Base-by-base conservation (phyloP, 2,329 filamentous ascomycete genomes). In the Peltaster fructicola region DNA sequence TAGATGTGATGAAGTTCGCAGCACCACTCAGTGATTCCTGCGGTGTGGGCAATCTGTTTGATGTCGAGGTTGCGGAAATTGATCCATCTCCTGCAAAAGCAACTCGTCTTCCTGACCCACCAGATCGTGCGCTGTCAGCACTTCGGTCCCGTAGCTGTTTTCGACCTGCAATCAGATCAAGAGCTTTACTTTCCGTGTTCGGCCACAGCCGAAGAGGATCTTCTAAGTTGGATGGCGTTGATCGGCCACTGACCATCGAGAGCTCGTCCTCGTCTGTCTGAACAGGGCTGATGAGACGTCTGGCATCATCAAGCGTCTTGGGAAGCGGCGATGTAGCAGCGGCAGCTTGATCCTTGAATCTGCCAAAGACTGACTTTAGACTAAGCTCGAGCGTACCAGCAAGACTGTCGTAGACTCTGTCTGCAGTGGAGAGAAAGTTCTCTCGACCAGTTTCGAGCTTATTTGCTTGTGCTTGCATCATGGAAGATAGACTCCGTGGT, bases 401-500 rank as follows among this genome's bases (percentile, higher is more conserved):
- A 37, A 98, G 92, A 17, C 73, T 90, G 45, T 93, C 91, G 35
- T 95, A 61, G 1, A 84, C 68, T 47, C 92, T 82, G 43, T 98
- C 88, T 7, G 88, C 88, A 1, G 81, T 84, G 38, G 67, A 82
- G 31, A 91, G 67, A 14, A 63, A 52, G 11, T 56, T 54, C n/a
- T 59, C 56, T 5, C 56, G 69, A 13, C 92, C 71, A 2, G 78
- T 77, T 47, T 91, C 85, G 27, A 93, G 65, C 3, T 79, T 76
- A 43, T 76, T 78, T 1, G 80, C 72, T 19, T 84, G 79, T 1
- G 78, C 73, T 47, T 88, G 80, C 25, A 93, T 77, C 19, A 95
- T 61, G 39, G 85, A 79, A 41, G 81, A 91, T 8, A 93, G 57
- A 13, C 80, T 68, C 27, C 80, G 67, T 40, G 78, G 81, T 29